phyloP scores from a whole-genome alignment of 345 rosid genomes.

The Balakata baccata region DNA sequence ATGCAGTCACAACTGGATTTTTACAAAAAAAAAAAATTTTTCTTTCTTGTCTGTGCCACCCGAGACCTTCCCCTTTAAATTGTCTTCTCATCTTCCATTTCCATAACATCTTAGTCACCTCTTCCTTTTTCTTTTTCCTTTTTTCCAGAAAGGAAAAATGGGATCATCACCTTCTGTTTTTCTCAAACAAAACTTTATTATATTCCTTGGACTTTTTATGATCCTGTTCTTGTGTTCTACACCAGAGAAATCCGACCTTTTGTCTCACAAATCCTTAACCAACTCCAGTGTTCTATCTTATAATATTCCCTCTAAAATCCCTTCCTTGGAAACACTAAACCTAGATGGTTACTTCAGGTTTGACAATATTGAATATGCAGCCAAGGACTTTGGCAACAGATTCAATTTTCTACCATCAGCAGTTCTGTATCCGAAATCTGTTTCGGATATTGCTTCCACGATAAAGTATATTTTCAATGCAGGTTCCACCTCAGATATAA shows the following conservation, averaged over 20 bases:
- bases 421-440: constrained; percentile 72
- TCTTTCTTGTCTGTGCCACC: constrained; percentile 45
- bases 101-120: constrained; percentile 37
- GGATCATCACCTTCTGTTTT: constrained; percentile 41
- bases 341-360: constrained; percentile 65
- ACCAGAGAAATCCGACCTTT: constrained; percentile 48
- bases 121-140: constrained; percentile 25
- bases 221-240: constrained; percentile 58
- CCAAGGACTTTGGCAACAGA: constrained; percentile 81
- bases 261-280: constrained; percentile 40
- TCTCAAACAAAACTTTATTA: constrained; percentile 39
- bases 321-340: constrained; percentile 38
- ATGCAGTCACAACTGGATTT: too few relatives aligned
- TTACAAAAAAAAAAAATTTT: neutral
- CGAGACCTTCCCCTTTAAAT: constrained; percentile 64
- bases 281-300: constrained; percentile 28
- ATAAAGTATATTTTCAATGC: constrained; percentile 49
- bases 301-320: constrained; percentile 31
- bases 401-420: constrained; percentile 64
- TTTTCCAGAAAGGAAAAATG: constrained; percentile 44
- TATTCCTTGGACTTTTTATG: constrained; percentile 44
- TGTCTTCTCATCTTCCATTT: constrained; percentile 44
- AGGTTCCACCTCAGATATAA: constrained; percentile 62
- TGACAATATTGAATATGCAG: constrained; percentile 55
- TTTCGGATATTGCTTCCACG: constrained; percentile 65